These are phyloP conservation scores for Rosa hybrid DNA, from an alignment of 331 rosid genomes.

Conservation along the genomic window DNA sequence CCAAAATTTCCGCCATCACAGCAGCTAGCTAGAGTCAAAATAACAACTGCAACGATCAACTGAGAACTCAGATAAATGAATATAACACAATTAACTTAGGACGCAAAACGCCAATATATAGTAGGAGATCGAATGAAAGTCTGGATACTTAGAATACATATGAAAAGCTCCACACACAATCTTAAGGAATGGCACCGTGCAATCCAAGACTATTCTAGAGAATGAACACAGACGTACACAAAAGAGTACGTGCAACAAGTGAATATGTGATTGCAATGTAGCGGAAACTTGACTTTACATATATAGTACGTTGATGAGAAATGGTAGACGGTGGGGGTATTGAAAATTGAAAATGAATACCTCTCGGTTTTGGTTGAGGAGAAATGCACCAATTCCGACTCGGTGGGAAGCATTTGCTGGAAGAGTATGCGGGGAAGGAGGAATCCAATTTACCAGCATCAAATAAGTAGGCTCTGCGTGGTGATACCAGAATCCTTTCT, in stretches of 20 bases:
- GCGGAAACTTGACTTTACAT: neutral
- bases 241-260: neutral
- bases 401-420: constrained; percentile 82
- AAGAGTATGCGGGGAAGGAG: constrained; percentile 51
- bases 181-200: neutral
- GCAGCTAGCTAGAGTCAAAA: neutral
- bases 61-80: neutral
- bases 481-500: constrained; percentile 93
- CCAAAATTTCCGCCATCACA: constrained; percentile 3
- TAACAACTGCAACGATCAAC: neutral
- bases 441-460: constrained; percentile 87
- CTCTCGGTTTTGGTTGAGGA: constrained; percentile 68
- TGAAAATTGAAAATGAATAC: constrained; percentile 24
- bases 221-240: neutral
- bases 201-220: neutral
- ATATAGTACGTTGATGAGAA: neutral
- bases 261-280: neutral
- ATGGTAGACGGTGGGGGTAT: neutral
- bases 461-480: constrained; percentile 85
- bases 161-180: neutral
- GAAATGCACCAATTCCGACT: constrained; percentile 72
- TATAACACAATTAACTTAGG: neutral
- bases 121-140: neutral
- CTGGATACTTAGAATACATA: too few relatives aligned
- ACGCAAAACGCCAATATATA: neutral